Base-by-base conservation (phyloP, 768 basidiomycete genomes). In the Hemileccinum impolitum region DNA sequence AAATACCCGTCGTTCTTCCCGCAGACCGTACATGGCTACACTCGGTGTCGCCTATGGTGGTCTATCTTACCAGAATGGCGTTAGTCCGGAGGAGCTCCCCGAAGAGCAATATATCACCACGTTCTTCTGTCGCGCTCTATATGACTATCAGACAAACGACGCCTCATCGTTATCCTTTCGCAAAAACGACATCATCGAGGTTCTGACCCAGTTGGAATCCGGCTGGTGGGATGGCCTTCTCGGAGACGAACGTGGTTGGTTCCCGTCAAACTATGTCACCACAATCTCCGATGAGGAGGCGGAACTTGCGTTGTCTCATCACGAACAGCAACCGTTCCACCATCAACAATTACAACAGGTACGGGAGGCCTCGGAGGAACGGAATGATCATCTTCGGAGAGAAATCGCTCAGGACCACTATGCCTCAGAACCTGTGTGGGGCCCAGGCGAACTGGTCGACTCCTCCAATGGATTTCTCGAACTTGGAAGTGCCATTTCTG, bases 171-270 rank as follows among this genome's bases (percentile, higher is more conserved):
- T 99, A 38, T 90, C 90, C 14, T 98, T 99, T 67, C 75, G 67
- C 53, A 82, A 80, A 57, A 87, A 85, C 55, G 94, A 97, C 63
- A 79, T 97, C 57, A 96, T 99, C 56, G 92, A 97, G 67, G 92
- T 98, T 51, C 77, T 95, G 45, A 90, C 87, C 11, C 86, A 85
- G 59, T 82, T 97, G 47, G 88, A 90, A 32, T 90, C 90, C 5
- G 95, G 95, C 14, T 99, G 95, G 95, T 97, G 94, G 96, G 95
- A 99, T 66, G 95, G 95, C 5, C 73, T 96, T 51, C 76, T 96
- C 18, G 82, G 84, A 41, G 88, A 90, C 47, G 86, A 89, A 66
- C 82, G 95, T 43, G 95, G 95, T 49, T 95, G 92, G 92, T 95
- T 99, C 69, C 95, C 95, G 18, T 91, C 89, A 57, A 99, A 98